Evolutionary conservation across 2,329 filamentous ascomycete species (phyloP), one percentile per base, ranked within the genome.

Genomic region (Dendryphion nanum): DNA sequence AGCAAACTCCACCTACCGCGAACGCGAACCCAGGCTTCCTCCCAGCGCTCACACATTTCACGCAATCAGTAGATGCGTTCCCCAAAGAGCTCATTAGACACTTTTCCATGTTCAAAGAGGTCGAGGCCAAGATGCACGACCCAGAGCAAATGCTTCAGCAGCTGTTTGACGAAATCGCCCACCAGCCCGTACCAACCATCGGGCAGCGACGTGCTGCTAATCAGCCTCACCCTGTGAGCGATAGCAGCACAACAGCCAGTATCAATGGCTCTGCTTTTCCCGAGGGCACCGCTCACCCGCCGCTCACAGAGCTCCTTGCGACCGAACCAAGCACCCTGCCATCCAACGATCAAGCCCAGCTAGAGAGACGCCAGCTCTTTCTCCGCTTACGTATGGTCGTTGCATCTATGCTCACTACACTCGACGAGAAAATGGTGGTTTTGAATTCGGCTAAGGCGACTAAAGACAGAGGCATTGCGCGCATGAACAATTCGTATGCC

Each of bases 371-470:
- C 49, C 79, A 85, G 55, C 73, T 90, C 29, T 95, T 91, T 61
- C 81, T 83, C 54, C 83, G 88, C 43, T 82, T 91, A 37, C 83
- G 89, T 24, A 76, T 82, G 53, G 84, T 86, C 48, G 83, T 95
- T 36, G 81, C 85, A 49, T 86, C 90, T 53, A 86, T 97, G 74
- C 81, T 97, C 30, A 81, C 89, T 33, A 91, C 90, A 1, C 78
- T 97, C 24, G 93, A 98, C 59, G 93, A 98, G 69, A 98, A 98
- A 70, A 95, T 96, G 51, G 90, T 96, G 53, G 93, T 98, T 52
- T 85, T 97, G 40, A 85, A 87, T 24, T 94, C 91, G 13, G 91
- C 93, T 38, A 93, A 91, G 55, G 87, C 95, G 52, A 88, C 90
- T 31, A 79, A 97, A 10, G 81, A 88, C 49, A 87, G 86, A 59